phyloP scores from a whole-genome alignment of 1,284 basidiomycete species.

The Apiotrichum mycotoxinovorans region DNA sequence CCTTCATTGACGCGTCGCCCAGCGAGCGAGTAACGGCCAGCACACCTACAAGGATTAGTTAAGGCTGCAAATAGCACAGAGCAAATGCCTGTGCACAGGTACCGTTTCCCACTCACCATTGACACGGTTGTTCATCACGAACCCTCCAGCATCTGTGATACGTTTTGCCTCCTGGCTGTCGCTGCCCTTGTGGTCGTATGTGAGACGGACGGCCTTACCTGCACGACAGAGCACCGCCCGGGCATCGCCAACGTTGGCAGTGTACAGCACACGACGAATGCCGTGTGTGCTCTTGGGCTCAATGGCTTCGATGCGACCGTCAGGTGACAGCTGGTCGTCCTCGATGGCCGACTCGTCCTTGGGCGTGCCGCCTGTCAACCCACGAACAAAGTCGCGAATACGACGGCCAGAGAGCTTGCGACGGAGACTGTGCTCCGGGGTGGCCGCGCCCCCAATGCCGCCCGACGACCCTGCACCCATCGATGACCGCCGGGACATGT shows the following conservation, averaged over 20 bases:
- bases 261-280: constrained; percentile 77
- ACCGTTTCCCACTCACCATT: constrained; percentile 72
- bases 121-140: constrained; percentile 97
- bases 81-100: not conserved
- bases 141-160: constrained; percentile 95
- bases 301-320: constrained; percentile 45
- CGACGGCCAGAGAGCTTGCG: constrained; percentile 38
- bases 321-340: constrained; percentile 27
- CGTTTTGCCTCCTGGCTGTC: constrained; percentile 96
- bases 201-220: constrained; percentile 86
- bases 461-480: constrained; percentile 31
- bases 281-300: constrained; percentile 35
- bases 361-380: constrained; percentile 32
- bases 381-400: constrained; percentile 47
- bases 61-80: not conserved
- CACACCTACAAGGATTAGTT: constrained; percentile 57
- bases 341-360: constrained; percentile 25
- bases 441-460: constrained; percentile 24
- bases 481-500: constrained; percentile 23
- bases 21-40: constrained; percentile 93
- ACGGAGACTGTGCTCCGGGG: constrained; percentile 21
- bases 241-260: constrained; percentile 81
- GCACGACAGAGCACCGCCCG: constrained; percentile 59
- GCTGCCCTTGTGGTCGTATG: constrained; percentile 98
- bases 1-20: constrained; percentile 98